Base-by-base conservation (phyloP, 352 stramenopile genomes). In the Halophytophthora batemanensis region DNA sequence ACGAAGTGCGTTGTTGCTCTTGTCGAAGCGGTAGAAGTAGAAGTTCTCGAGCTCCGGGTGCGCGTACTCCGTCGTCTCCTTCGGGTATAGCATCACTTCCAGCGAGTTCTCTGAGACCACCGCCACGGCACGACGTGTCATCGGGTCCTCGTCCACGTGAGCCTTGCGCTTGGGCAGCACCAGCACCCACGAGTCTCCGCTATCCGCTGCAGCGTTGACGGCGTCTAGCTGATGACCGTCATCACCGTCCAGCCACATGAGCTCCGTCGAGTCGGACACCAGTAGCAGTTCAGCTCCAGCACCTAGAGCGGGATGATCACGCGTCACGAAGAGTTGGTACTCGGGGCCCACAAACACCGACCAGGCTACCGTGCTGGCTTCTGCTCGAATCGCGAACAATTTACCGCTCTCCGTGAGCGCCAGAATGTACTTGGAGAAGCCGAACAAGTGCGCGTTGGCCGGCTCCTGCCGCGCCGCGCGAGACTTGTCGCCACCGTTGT, bases 341-440 rank as follows among this genome's bases (percentile, higher is more conserved):
- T 87, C 60, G 3, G 64, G 63, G 15, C 81, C 81, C 2, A 92
- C 74, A 43, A 79, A 92, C 15, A 62, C 59, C 19, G 75, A 85
- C 81, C 81, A 93, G 2, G 72, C 81, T 4, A 93, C 64, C 2
- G 69, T 78, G 39, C 75, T 88, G 19, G 80, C 79, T 41, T 91
- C 78, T 13, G 81, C 77, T n/a, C 77, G 78, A 25, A 93, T 80
- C 17, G 78, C 81, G 61, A 87, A 92, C 25, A 93, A 60, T 56
- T 90, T 90, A 35, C 83, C 83, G 17, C 78, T 92, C 17, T 86
- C 68, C 12, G 81, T 93, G 15, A 87, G 56, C 19, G 75, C 61
- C 37, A 93, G 61, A 23, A 90, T 82, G 46, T 84, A 85, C 77
- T 93, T 93, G 25, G 83, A 89, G 49, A 92, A 91, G 3, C 81